A percentile compares a stretch with the other conserved stretches of the same genome.
These are phyloP conservation scores for Multifurca ochricompacta DNA, from an alignment of 768 basidiomycete species.

Conservation along the genomic window DNA sequence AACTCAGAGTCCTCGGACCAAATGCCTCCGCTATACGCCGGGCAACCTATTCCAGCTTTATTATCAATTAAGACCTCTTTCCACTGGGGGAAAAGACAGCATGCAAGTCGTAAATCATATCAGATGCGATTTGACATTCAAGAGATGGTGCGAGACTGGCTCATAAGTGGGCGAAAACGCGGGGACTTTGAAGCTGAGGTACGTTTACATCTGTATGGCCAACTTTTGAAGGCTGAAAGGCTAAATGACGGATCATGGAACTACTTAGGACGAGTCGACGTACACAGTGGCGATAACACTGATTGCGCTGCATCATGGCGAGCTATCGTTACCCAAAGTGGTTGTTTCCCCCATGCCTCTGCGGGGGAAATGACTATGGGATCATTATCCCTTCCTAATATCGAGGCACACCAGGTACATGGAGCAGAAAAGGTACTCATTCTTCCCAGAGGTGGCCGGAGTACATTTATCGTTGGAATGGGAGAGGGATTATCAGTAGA, in stretches of 20 bases:
- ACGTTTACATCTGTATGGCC: constrained; percentile 23
- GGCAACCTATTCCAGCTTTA: constrained; percentile 71
- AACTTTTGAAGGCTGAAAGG: not conserved
- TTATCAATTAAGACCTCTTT: constrained; percentile 66
- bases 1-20: constrained; percentile 20
- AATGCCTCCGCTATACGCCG: constrained; percentile 55
- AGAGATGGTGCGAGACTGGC: constrained; percentile 77
- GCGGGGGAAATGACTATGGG: constrained; percentile 48
- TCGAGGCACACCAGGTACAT: constrained; percentile 78
- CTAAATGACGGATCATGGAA: no score
- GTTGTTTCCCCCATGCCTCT: constrained; percentile 53
- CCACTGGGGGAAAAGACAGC: constrained; percentile 57
- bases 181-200: constrained; percentile 76
- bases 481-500: constrained; percentile 29
- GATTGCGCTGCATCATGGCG: constrained; percentile 82
- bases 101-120: constrained; percentile 36
- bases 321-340: constrained; percentile 69
- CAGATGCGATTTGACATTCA: constrained; percentile 74
- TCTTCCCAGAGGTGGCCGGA: constrained; percentile 73
- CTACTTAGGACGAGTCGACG: constrained; percentile 49
- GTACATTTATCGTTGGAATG: constrained; percentile 76
- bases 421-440: constrained; percentile 78
- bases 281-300: constrained; percentile 60
- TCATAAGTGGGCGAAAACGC: constrained; percentile 81
- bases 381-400: constrained; percentile 50